Conservation (phyloP, 805 yeast species). For the Suhomyces canberraensis region DNA sequence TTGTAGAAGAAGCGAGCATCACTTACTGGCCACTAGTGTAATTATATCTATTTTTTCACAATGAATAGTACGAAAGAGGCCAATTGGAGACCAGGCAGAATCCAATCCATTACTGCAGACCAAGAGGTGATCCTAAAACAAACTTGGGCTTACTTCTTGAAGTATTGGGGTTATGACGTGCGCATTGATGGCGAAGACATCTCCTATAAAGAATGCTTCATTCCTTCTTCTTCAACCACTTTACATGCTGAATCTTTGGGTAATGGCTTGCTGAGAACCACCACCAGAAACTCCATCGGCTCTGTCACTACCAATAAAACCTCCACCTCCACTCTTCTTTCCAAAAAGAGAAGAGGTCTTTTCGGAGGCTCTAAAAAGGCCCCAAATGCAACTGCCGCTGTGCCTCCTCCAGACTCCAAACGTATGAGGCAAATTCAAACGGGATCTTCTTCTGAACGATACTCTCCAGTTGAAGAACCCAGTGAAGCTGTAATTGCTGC, state of each 20-base stretch:
- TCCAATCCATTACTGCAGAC: slow-evolving; percentile 40
- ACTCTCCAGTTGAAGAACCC: slow-evolving; percentile 21
- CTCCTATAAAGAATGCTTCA: slow-evolving; percentile 26
- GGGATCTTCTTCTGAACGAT: slow-evolving; percentile 23
- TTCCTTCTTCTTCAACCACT: slow-evolving; percentile 25
- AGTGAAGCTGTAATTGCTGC: slow-evolving; percentile 18
- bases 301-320: slow-evolving; percentile 27
- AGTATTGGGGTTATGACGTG: slow-evolving; percentile 52
- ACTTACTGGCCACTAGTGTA: too few species aligned
- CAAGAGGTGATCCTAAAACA: slow-evolving; percentile 67
- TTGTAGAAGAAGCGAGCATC: too few species aligned
- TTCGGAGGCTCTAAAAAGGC: slow-evolving; percentile 18
- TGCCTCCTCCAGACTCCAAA: slow-evolving; percentile 19
- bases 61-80: too few species aligned
- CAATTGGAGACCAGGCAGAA: slow-evolving; percentile 33
- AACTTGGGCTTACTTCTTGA: slow-evolving; percentile 64
- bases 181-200: slow-evolving; percentile 27
- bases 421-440: slow-evolving; percentile 28
- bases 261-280: slow-evolving; percentile 19
- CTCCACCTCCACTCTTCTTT: slow-evolving; percentile 13
- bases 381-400: slow-evolving; percentile 7
- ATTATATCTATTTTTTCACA: too few species aligned
- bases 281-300: slow-evolving; percentile 21
- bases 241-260: slow-evolving; percentile 2
- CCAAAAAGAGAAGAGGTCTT: slow-evolving; percentile 32